A percentile compares a stretch with the other conserved stretches of the same genome.
phyloP scores from a whole-genome alignment of 2,329 filamentous ascomycete genomes.

The Curvularia hawaiiensis region DNA sequence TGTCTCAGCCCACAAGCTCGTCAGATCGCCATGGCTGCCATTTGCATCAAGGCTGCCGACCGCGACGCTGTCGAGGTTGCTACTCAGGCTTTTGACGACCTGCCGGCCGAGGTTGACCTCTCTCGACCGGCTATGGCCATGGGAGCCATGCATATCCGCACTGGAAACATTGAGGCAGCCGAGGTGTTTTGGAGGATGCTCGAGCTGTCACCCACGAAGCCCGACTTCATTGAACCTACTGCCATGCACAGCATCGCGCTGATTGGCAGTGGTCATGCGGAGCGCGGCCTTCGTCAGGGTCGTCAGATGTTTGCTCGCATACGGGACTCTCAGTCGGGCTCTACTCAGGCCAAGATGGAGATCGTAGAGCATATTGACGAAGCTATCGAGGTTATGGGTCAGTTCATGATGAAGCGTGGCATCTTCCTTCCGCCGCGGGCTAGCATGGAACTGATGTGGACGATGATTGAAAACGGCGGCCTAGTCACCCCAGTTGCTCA shows the following conservation, averaged over 20 bases:
- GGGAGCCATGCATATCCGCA: conserved; percentile 83
- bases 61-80: conserved; percentile 73
- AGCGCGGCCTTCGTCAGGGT: conserved; percentile 78
- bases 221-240: conserved; percentile 80
- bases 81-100: conserved; percentile 58
- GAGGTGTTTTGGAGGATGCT: conserved; percentile 81
- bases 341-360: conserved; percentile 56
- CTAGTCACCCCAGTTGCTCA: conserved; percentile 64
- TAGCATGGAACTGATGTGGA: conserved; percentile 64
- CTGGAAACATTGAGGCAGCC: conserved; percentile 77
- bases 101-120: conserved; percentile 52
- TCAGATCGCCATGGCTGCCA: conserved; percentile 68
- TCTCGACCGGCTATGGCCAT: conserved; percentile 73
- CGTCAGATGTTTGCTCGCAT: conserved; percentile 89
- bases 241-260: conserved; percentile 90
- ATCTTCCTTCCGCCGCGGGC: conserved; percentile 59
- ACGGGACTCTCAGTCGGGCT: conserved; percentile 62
- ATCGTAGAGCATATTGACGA: conserved; percentile 84
- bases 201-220: conserved; percentile 63
- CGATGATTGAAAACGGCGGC: conserved; percentile 69
- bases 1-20: conserved; percentile 64
- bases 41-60: conserved; percentile 82
- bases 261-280: conserved; percentile 81
- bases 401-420: conserved; percentile 60
- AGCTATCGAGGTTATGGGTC: conserved; percentile 72